Base-by-base conservation (phyloP, 148 eudicot genomes). In the Cornus kousa region DNA sequence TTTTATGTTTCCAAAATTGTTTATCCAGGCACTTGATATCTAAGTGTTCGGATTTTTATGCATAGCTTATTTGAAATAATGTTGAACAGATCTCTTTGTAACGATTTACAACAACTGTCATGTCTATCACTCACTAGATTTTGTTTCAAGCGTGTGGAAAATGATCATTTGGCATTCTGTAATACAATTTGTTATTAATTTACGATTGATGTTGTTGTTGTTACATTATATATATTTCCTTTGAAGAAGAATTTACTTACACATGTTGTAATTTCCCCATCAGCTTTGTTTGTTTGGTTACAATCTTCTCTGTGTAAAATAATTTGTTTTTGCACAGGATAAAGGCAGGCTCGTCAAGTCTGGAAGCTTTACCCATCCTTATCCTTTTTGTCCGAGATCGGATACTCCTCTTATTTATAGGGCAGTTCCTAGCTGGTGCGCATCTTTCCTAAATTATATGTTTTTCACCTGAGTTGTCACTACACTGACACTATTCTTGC, bases 301-400 rank as follows among this genome's bases (percentile, higher is more conserved):
- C 60, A 59, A 37, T 53, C 17, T n/a, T 64, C 22, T 4, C n/a
- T 78, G 5, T 66, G 31, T 59, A 22, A 55, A 68, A 71, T 28
- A 67, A 1, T 17, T 78, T 48, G n/a, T 74, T 75, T 55, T 74
- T 50, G 55, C 89, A 43, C 48, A 91, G 97, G 90, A 89, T 71
- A 87, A 88, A 39, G 95, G 91, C 77, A 90, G 98, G 88, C 98
- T 96, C 76, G 86, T 96, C 59, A 93, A 96, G 80, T 85, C 89
- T 69, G 99, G 99, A 77, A 96, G 82, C 81, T 86, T 86, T 76
- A 93, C 89, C 13, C 99, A 96, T 80, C 85, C 89, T 40, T 96
- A 94, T 80, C 99, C 99, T 60, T 96, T 92, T 78, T 96, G 99
- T 73, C 92, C 97, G 97, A 92, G 99, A 87, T 96, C 99, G 40